Percentiles rank a stretch among this genome's conserved stretches.
phyloP scores from a whole-genome alignment of 306 rosid genomes.

The Prosopis cineraria region DNA sequence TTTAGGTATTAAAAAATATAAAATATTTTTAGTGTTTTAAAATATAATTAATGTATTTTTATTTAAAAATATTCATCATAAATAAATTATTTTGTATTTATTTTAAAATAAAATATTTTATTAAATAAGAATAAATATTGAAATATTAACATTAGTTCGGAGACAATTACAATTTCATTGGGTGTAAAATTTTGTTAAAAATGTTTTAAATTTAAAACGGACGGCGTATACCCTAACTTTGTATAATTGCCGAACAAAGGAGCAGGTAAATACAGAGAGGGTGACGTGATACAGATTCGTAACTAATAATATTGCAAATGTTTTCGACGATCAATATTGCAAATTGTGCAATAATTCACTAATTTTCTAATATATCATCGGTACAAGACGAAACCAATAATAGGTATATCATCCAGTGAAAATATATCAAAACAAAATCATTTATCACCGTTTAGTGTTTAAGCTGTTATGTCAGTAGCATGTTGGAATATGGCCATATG shows the following conservation, averaged over 20 bases:
- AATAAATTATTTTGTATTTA: no score
- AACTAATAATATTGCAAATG: background rate
- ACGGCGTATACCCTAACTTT: no score
- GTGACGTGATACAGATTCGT: background rate
- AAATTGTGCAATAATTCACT: slow-evolving; percentile 17
- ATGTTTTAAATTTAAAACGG: no score
- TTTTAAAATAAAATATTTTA: no score
- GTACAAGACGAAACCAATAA: background rate
- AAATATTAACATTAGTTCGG: no score
- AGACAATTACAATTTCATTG: no score
- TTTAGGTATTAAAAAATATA: no score
- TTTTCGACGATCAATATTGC: background rate
- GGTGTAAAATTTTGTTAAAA: no score
- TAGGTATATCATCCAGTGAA: background rate
- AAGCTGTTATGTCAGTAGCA: background rate
- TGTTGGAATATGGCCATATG: background rate
- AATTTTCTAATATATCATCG: background rate
- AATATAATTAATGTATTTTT: no score
- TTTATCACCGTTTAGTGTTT: background rate
- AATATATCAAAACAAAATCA: background rate
- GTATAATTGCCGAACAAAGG: slow-evolving; percentile 25
- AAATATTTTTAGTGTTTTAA: no score
- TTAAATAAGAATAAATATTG: no score
- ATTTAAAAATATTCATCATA: no score
- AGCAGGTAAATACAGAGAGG: slow-evolving; percentile 16